phyloP scores from a whole-genome alignment of 2,329 filamentous ascomycete genomes.

The Balansia obtecta region DNA sequence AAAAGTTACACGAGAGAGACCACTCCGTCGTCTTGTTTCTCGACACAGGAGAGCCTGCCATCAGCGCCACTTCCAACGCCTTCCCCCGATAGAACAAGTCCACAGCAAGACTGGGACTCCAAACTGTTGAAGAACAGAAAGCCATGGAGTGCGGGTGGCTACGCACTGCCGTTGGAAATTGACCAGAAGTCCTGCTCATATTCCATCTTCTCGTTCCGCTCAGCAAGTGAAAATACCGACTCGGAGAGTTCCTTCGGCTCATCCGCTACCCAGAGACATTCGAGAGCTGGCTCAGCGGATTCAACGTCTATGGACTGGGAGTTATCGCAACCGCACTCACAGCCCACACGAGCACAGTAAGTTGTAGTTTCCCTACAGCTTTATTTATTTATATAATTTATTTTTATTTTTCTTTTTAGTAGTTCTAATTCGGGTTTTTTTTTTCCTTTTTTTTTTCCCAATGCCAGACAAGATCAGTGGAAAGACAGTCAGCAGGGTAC shows the following conservation, averaged over 20 bases:
- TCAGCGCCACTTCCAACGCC: slow-evolving; percentile 19
- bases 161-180: slow-evolving; percentile 30
- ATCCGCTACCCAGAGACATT: slow-evolving; percentile 12
- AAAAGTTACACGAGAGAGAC: slow-evolving; percentile 6
- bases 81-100: slow-evolving; percentile 18
- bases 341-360: slow-evolving; percentile 2
- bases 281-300: slow-evolving; percentile 20
- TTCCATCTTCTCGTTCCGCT: slow-evolving; percentile 11
- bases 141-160: slow-evolving; percentile 40
- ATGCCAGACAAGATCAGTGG: slow-evolving; percentile 3
- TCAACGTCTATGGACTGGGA: slow-evolving; percentile 10
- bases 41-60: slow-evolving; percentile 1
- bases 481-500: slow-evolving; percentile 2
- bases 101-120: slow-evolving; percentile 12
- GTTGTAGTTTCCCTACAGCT: neutral
- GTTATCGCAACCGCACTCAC: neutral
- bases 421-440: too few relatives aligned
- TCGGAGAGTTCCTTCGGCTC: slow-evolving; percentile 11
- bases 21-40: slow-evolving; percentile 5
- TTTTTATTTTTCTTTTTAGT: neutral
- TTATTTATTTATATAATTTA: too few relatives aligned
- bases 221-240: slow-evolving; percentile 13
- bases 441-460: neutral
- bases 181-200: slow-evolving; percentile 22
- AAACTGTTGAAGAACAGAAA: slow-evolving; percentile 22